Percentiles rank a stretch among this genome's conserved stretches.
Conservation (phyloP, 495 filamentous ascomycete species). For the Aspergillus bridgeri region DNA sequence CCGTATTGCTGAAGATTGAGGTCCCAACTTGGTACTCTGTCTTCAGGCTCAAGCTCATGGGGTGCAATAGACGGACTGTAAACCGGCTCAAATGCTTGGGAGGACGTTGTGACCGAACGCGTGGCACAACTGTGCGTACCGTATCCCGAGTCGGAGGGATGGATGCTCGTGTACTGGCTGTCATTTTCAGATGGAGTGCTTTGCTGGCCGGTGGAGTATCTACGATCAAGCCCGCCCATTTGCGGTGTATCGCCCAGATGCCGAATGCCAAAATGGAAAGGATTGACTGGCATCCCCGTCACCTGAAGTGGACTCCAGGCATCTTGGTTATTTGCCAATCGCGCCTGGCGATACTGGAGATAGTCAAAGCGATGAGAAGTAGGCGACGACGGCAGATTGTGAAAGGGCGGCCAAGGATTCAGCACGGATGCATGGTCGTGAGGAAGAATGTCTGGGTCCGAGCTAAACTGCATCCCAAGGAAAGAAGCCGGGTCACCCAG, state of each 20-base stretch:
- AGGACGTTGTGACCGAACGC: conserved; percentile 39
- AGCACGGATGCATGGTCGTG: conserved; percentile 21
- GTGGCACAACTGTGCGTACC: conserved; percentile 47
- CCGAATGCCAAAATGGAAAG: conserved; percentile 13
- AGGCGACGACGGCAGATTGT: conserved; percentile 18
- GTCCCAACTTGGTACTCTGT: conserved; percentile 15
- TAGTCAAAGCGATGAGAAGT: conserved; percentile 22
- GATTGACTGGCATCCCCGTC: conserved; percentile 28
- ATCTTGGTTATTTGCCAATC: conserved; percentile 30
- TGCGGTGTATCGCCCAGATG: conserved; percentile 17
- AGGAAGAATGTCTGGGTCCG: conserved; percentile 20
- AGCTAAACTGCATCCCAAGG: conserved; percentile 29
- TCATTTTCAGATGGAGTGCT: conserved; percentile 52
- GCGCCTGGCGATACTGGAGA: conserved; percentile 23
- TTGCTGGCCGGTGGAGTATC: conserved; percentile 29
- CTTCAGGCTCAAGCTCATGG: conserved; percentile 26
- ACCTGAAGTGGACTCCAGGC: conserved; percentile 39
- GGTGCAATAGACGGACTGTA: conserved; percentile 28
- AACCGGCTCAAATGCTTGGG: conserved; percentile 27
- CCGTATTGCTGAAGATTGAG: conserved; percentile 2
- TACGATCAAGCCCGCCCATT: conserved; percentile 21
- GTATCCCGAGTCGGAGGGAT: conserved; percentile 63
- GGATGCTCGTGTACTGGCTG: conserved; percentile 46
- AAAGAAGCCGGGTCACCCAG: conserved; percentile 29
- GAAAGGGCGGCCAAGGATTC: conserved; percentile 14